Evolutionary conservation across 345 rosid species (phyloP).

Genomic region (Eucalyptus pumila): DNA sequence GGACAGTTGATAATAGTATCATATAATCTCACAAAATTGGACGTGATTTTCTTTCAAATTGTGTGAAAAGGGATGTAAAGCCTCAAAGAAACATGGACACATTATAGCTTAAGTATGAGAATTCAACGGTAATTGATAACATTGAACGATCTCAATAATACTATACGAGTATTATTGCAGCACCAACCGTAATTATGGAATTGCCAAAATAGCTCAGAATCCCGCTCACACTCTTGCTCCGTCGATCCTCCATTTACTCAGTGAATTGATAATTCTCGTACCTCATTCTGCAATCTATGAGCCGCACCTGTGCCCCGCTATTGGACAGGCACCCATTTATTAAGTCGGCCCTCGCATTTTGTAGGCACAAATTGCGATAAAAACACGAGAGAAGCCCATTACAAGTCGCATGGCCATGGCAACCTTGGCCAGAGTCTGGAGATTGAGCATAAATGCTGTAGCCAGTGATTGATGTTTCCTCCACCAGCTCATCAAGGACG

Average conservation of each 20-base stretch:
- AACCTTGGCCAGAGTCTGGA: not conserved
- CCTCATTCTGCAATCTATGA: not conserved
- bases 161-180: not conserved
- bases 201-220: not conserved
- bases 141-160: not conserved
- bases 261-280: not conserved
- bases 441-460: not conserved
- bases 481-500: not conserved
- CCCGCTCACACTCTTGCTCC: not conserved
- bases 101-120: not conserved
- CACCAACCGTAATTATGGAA: not conserved
- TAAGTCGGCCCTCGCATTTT: not conserved
- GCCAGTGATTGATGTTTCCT: not conserved
- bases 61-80: accelerated
- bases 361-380: not conserved
- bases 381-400: not conserved
- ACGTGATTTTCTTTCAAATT: too few species aligned
- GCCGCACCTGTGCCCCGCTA: too few species aligned
- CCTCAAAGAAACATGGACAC: not conserved
- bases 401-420: not conserved
- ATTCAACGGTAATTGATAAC: not conserved
- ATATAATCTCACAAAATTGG: accelerated
- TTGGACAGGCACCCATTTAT: not conserved
- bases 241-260: not conserved
- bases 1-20: accelerated